A percentile compares a stretch with the other conserved stretches of the same genome.
Conservation (phyloP, 1,284 basidiomycete species). For the Trametes hirsuta region DNA sequence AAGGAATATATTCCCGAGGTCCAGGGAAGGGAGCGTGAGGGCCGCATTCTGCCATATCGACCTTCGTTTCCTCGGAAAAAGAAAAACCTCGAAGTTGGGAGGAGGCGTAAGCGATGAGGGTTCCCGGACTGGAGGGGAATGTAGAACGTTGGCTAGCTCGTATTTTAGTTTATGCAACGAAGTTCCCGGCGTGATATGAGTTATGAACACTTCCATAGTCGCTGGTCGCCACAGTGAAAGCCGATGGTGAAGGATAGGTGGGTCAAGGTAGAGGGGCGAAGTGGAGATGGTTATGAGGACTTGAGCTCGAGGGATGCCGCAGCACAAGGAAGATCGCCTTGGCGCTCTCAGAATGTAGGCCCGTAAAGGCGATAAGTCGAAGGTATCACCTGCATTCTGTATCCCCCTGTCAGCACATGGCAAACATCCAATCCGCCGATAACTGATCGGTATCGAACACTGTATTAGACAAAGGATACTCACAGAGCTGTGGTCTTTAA, state of each 20-base stretch:
- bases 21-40: constrained; percentile 50
- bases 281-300: neutral
- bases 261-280: neutral
- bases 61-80: constrained; percentile 23
- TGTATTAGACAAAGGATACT: too few species aligned
- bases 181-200: constrained; percentile 40
- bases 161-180: constrained; percentile 39
- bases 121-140: constrained; percentile 41
- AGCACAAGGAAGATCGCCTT: neutral
- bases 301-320: constrained; percentile 5
- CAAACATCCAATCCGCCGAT: too few species aligned
- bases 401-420: too few species aligned
- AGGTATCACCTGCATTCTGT: too few species aligned
- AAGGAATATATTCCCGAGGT: constrained; percentile 49
- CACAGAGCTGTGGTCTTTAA: too few species aligned
- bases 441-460: too few species aligned
- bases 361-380: too few species aligned
- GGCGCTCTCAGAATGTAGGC: too few species aligned
- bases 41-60: constrained; percentile 45
- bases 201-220: constrained; percentile 41
- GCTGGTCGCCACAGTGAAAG: neutral
- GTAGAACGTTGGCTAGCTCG: constrained; percentile 48
- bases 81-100: constrained; percentile 53
- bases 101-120: constrained; percentile 31
- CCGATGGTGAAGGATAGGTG: neutral